Conservation (phyloP, 495 filamentous ascomycete species). For the Aspergillus asperescens region DNA sequence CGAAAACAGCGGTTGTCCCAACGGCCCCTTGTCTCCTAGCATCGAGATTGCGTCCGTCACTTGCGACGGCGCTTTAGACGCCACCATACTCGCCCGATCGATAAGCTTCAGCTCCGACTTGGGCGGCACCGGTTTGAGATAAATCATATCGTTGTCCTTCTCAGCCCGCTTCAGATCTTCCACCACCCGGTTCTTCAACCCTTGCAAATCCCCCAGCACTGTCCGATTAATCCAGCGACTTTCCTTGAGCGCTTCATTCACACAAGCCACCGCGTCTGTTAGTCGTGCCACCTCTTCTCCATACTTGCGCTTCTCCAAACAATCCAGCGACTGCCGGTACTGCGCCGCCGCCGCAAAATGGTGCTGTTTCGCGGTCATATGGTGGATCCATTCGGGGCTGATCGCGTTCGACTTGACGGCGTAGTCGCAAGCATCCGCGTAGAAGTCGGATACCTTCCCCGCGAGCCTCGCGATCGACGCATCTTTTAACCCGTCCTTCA, state of each 20-base stretch:
- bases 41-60: conserved; percentile 73
- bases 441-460: conserved; percentile 87
- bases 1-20: conserved; percentile 80
- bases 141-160: conserved; percentile 95
- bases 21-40: conserved; percentile 70
- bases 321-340: conserved; percentile 88
- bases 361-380: conserved; percentile 94
- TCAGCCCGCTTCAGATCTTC: conserved; percentile 90
- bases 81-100: conserved; percentile 84
- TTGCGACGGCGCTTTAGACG: conserved; percentile 71
- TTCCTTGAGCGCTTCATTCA: conserved; percentile 84
- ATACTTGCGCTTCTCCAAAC: conserved; percentile 88
- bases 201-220: conserved; percentile 77
- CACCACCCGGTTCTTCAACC: conserved; percentile 70
- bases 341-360: conserved; percentile 97
- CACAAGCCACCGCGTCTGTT: conserved; percentile 72
- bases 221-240: conserved; percentile 77
- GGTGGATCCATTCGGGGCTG: conserved; percentile 95
- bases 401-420: conserved; percentile 84
- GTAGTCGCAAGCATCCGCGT: conserved; percentile 75
- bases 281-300: conserved; percentile 92
- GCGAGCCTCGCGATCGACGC: conserved; percentile 85
- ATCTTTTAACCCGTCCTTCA: conserved; percentile 90
- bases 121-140: conserved; percentile 75
- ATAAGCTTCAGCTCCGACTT: conserved; percentile 84